Base-by-base conservation (phyloP, 192 early-diverging fungal genomes). In the Backusella sp. region DNA sequence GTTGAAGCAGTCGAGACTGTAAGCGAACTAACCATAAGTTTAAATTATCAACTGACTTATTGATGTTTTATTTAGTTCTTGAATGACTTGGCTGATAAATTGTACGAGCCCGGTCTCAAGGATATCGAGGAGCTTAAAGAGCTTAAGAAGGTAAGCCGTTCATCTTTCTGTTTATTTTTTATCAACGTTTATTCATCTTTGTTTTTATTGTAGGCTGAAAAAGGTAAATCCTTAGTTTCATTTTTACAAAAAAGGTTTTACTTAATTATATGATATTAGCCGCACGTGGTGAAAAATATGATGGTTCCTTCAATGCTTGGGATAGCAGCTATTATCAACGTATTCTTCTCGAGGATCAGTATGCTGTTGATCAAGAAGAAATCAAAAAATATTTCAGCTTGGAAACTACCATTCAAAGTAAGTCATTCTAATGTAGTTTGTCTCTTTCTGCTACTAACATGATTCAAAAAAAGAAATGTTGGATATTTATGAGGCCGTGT, bases 311-410 rank as follows among this genome's bases (percentile, higher is more conserved):
- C 46, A 83, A 89, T 66, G 74, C 82, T 11, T 96, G 94, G 92
- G 94, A 96, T 80, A 84, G 86, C 69, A 84, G 83, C 59, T 96
- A 91, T 82, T 96, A 94, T 74, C 77, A 88, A 59, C 91, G 89
- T 68, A 82, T 91, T 72, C 74, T 94, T 46, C 85, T 93, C 73
- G 91, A 94, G 82, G 87, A 87, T 49, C 83, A 91, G 75, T 93
- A 92, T 79, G 77, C 87, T n/a, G 89, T 96, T 67, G 91, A 92
- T 73, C 86, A 94, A 69, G 90, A 95, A 72, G 81, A 88, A 52
- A 90, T 95, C 82, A 94, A 94, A 79, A 83, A 94, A 77, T 95
- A 94, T 76, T 94, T 95, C 76, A 85, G 87, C n/a, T 85, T 92
- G 21, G 66, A 74, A 30, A 44, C 53, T 6, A 77, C 76, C 37